Conservation (phyloP, 2,329 filamentous ascomycete genomes). For the Aspergillus sp. region DNA sequence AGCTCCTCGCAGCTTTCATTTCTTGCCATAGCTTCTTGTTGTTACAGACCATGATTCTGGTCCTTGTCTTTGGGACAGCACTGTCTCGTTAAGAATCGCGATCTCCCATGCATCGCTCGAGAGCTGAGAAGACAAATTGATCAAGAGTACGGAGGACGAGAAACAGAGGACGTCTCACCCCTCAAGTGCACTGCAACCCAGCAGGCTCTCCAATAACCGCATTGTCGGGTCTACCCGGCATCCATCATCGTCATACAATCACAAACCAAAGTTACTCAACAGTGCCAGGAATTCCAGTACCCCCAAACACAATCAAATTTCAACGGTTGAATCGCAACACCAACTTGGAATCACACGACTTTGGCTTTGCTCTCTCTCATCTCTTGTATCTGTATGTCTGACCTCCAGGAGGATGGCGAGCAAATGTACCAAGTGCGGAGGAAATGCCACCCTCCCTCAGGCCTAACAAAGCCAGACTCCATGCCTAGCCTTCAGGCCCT, state of each 20-base stretch:
- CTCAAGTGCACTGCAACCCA: neutral
- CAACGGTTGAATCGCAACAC: neutral
- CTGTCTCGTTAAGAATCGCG: too few species aligned
- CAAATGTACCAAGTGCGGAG: neutral
- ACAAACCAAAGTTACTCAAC: neutral
- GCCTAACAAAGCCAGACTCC: conserved; percentile 1
- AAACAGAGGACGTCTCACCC: neutral
- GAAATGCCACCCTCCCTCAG: neutral
- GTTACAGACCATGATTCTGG: neutral
- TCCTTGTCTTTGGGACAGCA: neutral
- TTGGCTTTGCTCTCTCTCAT: neutral
- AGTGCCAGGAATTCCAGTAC: neutral
- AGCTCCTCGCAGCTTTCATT: neutral
- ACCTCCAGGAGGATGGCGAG: neutral
- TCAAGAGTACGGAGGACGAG: neutral
- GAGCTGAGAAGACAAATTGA: neutral
- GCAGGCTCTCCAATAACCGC: conserved; percentile 21
- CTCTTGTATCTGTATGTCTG: neutral
- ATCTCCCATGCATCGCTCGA: neutral
- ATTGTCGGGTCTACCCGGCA: conserved; percentile 24
- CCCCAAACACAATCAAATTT: neutral
- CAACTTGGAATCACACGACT: neutral
- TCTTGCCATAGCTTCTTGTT: neutral
- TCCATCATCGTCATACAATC: conserved; percentile 5
- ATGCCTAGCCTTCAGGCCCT: conserved; percentile 3